Evolutionary conservation across 352 stramenopile genomes (phyloP), one percentile per base, ranked within the genome.

Genomic region (Aphanomyces invadans): DNA sequence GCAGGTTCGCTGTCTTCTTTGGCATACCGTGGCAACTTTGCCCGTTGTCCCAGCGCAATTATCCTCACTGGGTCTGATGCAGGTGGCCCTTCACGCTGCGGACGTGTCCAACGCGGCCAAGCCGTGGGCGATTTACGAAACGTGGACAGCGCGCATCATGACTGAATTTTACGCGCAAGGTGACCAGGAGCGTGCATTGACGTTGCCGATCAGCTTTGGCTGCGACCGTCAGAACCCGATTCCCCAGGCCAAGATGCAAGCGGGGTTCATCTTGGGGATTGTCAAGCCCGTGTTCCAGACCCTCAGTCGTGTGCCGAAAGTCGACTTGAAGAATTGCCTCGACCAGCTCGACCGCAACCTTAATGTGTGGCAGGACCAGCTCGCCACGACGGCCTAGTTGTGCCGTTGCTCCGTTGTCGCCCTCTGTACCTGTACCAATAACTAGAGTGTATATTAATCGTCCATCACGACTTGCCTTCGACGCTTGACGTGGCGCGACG

Each of bases 81-180:
- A 92, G 72, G 89, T 92, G 75, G 78, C 81, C 7, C 70, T 96
- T 9, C 87, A 96, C 48, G 77, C 87, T n/a, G 86, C 92, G 1
- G 95, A 98, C 75, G 90, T 98, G 39, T 97, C 89, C 23, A 97
- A 98, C 70, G 88, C 88, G 42, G 80, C 86, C 55, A 96, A 96
- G 75, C 71, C 87, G 21, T 79, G 85, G 68, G 68, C 67, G 3
- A 71, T 95, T 21, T 89, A 86, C 61, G 77, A 83, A 55, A 77
- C 86, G 46, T 98, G 93, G 95, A 76, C 87, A 1, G 83, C 95
- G 62, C 82, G 88, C 36, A 95, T 98, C 61, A 82, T 90, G 61
- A 69, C 89, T 53, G 95, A 98, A 74, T 98, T 98, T 68, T 98
- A 96, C 67, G 71, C 86, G 38, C 94, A 98, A 76, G 95, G 95